phyloP scores from a whole-genome alignment of 1,139 yeast genomes.

The Saccharomyces pastorianus region DNA sequence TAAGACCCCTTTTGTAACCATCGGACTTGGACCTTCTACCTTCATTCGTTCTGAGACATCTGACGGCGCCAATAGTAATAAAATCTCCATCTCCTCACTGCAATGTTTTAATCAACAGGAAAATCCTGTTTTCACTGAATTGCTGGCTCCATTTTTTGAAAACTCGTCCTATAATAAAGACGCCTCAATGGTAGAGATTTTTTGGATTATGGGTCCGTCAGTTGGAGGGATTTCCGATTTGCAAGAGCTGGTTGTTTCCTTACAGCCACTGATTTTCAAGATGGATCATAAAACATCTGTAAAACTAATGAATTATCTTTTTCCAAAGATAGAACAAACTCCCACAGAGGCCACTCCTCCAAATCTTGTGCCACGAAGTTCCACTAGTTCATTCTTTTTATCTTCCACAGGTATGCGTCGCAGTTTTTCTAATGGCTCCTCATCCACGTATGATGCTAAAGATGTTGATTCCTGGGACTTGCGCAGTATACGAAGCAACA shows the following conservation, averaged over 20 bases:
- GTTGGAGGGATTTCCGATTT: conserved; percentile 81
- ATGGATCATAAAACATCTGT: conserved; percentile 64
- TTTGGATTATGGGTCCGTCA: conserved; percentile 70
- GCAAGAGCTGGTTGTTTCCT: conserved; percentile 39
- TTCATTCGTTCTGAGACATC: conserved; percentile 51
- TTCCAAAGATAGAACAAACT: conserved; percentile 41
- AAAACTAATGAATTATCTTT: conserved; percentile 52
- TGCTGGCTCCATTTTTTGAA: conserved; percentile 46
- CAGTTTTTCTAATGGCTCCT: conserved; percentile 4
- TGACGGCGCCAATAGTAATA: conserved; percentile 55
- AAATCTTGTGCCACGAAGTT: conserved; percentile 1
- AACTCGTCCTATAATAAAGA: conserved; percentile 16
- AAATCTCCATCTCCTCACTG: conserved; percentile 49
- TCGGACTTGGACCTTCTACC: conserved; percentile 56
- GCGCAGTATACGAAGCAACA: conserved; percentile 3
- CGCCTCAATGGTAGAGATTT: conserved; percentile 41
- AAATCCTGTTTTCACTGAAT: conserved; percentile 57
- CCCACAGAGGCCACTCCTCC: conserved; percentile 12
- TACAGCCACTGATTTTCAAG: conserved; percentile 65
- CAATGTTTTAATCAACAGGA: conserved; percentile 62
- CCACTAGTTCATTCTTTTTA: neutral
- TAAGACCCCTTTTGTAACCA: conserved; percentile 56
- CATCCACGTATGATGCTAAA: conserved; percentile 5
- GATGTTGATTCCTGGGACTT: conserved; percentile 10
- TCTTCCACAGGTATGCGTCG: neutral